Evolutionary conservation across 176 grass and related monocot genomes (phyloP), one percentile per base, ranked within the genome.

Genomic region (Stipa capillata): DNA sequence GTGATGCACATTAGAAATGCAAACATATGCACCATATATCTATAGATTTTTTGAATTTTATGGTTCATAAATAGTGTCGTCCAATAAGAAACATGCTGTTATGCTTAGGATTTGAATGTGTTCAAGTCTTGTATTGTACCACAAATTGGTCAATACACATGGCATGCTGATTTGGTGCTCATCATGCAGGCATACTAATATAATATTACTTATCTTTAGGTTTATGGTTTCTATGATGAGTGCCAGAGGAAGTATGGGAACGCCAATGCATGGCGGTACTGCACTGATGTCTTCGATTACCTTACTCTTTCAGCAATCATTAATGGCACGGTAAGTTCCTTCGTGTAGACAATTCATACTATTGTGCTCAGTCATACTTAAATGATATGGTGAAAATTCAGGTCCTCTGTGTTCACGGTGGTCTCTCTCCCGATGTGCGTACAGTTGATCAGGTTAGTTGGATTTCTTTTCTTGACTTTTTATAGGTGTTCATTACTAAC

Each of bases 201-300:
- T 59, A 47, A 0, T 77, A 4, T 69, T 44, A 50, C 45, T 17
- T 33, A 62, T 56, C 48, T 49, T 72, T 84, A 99, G 97, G 97
- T 99, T 4, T 99, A 99, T 87, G 97, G 97, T 76, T 99, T 99
- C 88, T 99, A 99, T 66, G 97, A 99, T 27, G 97, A 99, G 75
- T 99, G 97, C 75, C 97, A 99, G 67, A 95, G 97, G 60, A 99
- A 99, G 78, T 99, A 99, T 73, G 97, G 97, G 57, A 99, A 99
- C 77, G 97, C 97, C 52, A 99, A 99, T 93, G 97, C 97, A 41
- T 99, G 97, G 97, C 90, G 97, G 81, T 99, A 99, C 33, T 99
- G 97, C 83, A 99, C 97, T 29, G 97, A 99, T 91, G 97, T 99
- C 73, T 99, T 99, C 43, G 97, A 99, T 78, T 99, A 91, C 76